Evolutionary conservation across 2,329 filamentous ascomycete genomes (phyloP), one percentile per base, ranked within the genome.

Genomic region (Acarospora socialis): DNA sequence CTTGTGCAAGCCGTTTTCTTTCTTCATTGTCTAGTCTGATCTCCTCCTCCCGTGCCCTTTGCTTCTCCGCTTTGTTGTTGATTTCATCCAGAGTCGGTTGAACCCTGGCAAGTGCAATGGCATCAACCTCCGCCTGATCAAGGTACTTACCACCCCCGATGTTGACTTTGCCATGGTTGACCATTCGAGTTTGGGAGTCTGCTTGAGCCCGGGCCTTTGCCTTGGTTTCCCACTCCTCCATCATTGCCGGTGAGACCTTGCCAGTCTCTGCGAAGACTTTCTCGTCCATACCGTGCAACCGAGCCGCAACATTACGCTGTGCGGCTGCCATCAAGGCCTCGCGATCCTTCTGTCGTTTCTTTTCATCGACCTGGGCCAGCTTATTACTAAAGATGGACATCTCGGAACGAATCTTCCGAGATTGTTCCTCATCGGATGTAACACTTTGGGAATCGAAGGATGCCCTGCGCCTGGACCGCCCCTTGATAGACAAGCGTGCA

Each of bases 11-110:
- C 32, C 74, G 66, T 48, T 76, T 67, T 44, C 69, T 67, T 40
- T 73, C 64, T 36, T 82, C 73, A 38, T 73, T 63, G 37, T 83
- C 77, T 12, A 73, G 51, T 24, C 68, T 66, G 7, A 70, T 54
- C 41, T 75, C 70, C 28, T 74, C 63, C 38, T 79, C 67, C 37
- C 75, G 67, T 29, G 77, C 80, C 22, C 71, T 65, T 49, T 83
- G 76, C 39, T 66, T 65, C 47, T 84, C 78, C 0, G 81, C 81
- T 48, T 76, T 81, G 31, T 81, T 75, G 32, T 77, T 75, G 39
- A 94, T 90, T 42, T 92, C 81, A 43, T 93, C 77, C 4, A 94
- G 54, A 0, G 90, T 73, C 4, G 86, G 86, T 51, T 87, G 81
- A 10, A 94, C 69, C 43, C 77, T 73, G 27, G 68, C 72, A 8